Evolutionary conservation across 2,329 filamentous ascomycete genomes (phyloP).

Genomic region (Mycosphaerella sp.): DNA sequence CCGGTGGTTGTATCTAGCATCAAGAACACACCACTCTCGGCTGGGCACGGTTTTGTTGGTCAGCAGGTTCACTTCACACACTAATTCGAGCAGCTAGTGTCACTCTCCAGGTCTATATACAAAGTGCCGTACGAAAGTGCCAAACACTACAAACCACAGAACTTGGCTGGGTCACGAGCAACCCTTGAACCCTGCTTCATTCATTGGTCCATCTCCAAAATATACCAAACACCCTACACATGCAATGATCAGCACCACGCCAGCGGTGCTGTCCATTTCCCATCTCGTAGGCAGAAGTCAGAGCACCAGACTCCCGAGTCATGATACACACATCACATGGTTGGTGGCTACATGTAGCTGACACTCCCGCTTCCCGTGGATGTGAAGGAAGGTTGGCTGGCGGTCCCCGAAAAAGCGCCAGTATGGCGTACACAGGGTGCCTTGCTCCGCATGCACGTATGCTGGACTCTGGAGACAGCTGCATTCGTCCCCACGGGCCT

Average conservation of each 20-base stretch:
- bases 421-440: neutral
- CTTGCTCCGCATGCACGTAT: no score
- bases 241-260: neutral
- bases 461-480: neutral
- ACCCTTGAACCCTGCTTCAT: neutral
- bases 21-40: neutral
- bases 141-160: neutral
- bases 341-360: no score
- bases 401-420: constrained; percentile 10
- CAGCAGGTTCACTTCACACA: neutral
- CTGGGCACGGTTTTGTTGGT: neutral
- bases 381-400: constrained; percentile 1
- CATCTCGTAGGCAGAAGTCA: constrained; percentile 2
- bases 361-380: neutral
- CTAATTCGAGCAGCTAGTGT: neutral
- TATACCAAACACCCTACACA: neutral
- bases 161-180: neutral
- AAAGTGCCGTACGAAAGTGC: no score
- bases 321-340: no score
- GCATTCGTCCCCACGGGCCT: neutral
- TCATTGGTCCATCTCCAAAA: neutral
- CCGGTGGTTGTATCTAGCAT: no score
- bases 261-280: neutral
- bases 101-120: neutral
- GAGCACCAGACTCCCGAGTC: neutral